Evolutionary conservation across 305 asterid species (phyloP), one percentile per base, ranked within the genome.

Genomic region (Nicotiana rustica): DNA sequence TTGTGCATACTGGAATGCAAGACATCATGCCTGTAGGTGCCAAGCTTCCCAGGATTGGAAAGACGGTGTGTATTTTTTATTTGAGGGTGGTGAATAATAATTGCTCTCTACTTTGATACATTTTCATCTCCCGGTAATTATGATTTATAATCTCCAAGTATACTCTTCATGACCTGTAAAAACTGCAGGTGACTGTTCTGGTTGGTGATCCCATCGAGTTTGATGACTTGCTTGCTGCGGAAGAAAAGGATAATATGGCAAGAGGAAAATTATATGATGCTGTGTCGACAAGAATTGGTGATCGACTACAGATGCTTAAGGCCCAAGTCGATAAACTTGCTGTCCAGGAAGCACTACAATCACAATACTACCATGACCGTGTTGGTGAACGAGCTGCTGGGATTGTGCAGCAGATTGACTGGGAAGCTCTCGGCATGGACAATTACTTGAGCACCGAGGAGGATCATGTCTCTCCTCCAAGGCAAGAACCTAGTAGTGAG

Each of bases 1-100:
- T 95, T 85, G 99, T 95, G 89, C 99, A 95, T 79, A 85, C 94
- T 41, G 98, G 98, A 73, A 95, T 95, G 99, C 97, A 95, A 85
- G 96, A 94, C 7, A 83, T 95, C 87, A 94, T 95, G 97, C 99
- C 99, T 17, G 87, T 94, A 61, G 99, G 99, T 86, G 94, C 99
- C 86, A 94, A 90, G 86, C 83, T 95, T 84, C 99, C 99, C 9
- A 89, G 93, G 87, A 89, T 93, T 73, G 99, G 99, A 70, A 94
- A 95, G 88, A 92, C 89, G 86, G 99, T 95, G 90, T 14, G 93
- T 57, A 29, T 47, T 73, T 33, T 29, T 10, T 52, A 31, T 71
- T 78, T 60, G 44, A 17, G 35, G 75, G 5, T 83, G 64, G 38
- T 82, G 56, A 21, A 49, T 73, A 73, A 25, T 73, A 17, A 6